Conservation (phyloP, 1,284 basidiomycete genomes). For the Microbotryum saponariae region DNA sequence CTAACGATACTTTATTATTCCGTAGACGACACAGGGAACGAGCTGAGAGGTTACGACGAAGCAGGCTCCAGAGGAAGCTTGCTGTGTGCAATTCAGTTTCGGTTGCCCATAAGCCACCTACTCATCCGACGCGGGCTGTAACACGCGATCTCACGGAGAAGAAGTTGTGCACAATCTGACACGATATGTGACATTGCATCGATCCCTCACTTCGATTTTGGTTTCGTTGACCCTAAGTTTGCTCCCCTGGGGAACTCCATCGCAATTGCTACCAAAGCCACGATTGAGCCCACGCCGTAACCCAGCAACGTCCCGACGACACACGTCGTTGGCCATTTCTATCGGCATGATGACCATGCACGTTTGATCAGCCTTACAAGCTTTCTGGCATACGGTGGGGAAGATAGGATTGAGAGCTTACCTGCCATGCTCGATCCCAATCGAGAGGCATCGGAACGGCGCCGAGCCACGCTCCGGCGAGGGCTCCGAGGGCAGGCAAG, state of each 20-base stretch:
- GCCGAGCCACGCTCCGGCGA: conserved; percentile 69
- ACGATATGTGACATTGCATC: too few relatives aligned
- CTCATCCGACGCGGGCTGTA: too few relatives aligned
- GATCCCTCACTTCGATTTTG: too few relatives aligned
- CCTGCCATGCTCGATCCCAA: conserved; percentile 96
- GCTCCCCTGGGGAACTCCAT: too few relatives aligned
- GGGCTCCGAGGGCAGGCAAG: conserved; percentile 66
- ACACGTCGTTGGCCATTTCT: conserved; percentile 34
- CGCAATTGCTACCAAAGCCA: conserved; percentile 4
- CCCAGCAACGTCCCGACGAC: conserved; percentile 29
- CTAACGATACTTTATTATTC: too few relatives aligned
- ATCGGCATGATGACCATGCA: not conserved
- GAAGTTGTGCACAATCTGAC: too few relatives aligned
- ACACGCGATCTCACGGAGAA: too few relatives aligned
- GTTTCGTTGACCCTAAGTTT: not conserved
- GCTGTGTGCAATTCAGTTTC: too few relatives aligned
- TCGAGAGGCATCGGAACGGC: conserved; percentile 76
- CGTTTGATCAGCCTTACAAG: not conserved
- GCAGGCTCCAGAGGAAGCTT: too few relatives aligned
- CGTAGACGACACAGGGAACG: too few relatives aligned
- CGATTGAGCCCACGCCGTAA: conserved; percentile 20
- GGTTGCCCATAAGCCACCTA: too few relatives aligned
- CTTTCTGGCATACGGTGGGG: not conserved
- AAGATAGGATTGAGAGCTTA: conserved; percentile 40
- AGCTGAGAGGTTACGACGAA: too few relatives aligned